These are phyloP conservation scores for Talaromyces adpressus DNA, from an alignment of 495 filamentous ascomycete species.

Conservation along the genomic window DNA sequence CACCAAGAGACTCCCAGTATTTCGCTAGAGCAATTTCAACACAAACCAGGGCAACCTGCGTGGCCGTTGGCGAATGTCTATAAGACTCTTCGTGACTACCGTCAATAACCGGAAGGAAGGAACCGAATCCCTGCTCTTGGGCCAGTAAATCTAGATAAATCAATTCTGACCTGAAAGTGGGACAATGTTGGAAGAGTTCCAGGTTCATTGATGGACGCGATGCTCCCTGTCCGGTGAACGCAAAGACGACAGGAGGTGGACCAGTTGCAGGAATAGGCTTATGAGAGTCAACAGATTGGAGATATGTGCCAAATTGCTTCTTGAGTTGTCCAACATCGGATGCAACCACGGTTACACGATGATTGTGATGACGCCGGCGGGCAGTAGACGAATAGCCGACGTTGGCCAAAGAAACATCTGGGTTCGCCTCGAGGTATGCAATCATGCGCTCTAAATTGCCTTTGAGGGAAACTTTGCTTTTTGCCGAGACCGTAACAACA, in stretches of 20 bases:
- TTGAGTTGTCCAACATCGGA: conserved; percentile 12
- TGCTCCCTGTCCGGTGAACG: conserved; percentile 65
- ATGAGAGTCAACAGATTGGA: conserved; percentile 9
- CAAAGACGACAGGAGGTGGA: conserved; percentile 41
- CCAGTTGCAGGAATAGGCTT: conserved; percentile 3
- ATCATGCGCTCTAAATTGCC: conserved; percentile 27
- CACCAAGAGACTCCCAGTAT: conserved; percentile 12
- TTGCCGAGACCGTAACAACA: conserved; percentile 26
- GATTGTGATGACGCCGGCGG: conserved; percentile 25
- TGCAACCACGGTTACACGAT: conserved; percentile 31
- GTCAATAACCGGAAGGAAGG: conserved; percentile 19
- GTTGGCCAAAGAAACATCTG: conserved; percentile 20
- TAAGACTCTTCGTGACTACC: conserved; percentile 9
- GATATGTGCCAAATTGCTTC: conserved; percentile 15
- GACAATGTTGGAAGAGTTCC: conserved; percentile 19
- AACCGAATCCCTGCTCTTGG: conserved; percentile 20
- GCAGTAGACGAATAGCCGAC: conserved; percentile 35
- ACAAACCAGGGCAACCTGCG: conserved; percentile 13
- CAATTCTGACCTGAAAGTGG: conserved; percentile 16
- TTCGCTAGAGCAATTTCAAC: conserved; percentile 18
- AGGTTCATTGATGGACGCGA: conserved; percentile 34
- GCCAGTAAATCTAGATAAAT: conserved; percentile 21
- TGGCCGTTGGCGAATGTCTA: conserved; percentile 13
- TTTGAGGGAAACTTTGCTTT: conserved; percentile 24
- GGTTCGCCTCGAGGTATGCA: conserved; percentile 20